A percentile compares a stretch with the other conserved stretches of the same genome.
Conservation (phyloP, 2,329 filamentous ascomycete species). For the Trichothecium sympodiale region DNA sequence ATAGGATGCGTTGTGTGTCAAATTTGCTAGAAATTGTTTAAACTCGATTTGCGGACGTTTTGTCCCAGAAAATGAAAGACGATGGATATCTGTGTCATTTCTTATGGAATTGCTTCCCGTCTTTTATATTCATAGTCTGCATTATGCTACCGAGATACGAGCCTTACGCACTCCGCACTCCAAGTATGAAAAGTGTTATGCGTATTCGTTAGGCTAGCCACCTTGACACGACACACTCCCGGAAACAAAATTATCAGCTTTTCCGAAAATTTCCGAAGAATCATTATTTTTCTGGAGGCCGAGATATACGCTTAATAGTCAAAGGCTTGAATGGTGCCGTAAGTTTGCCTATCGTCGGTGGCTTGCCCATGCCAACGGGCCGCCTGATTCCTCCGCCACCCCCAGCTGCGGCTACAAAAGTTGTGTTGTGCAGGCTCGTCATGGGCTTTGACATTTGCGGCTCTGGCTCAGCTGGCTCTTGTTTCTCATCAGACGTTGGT, state of each 20-base stretch:
- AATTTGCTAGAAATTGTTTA: background rate
- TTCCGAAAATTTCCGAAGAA: constrained; percentile 1
- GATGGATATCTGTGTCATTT: background rate
- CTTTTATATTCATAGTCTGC: background rate
- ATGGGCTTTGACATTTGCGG: constrained; percentile 20
- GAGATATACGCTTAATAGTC: constrained; percentile 32
- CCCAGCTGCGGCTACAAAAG: constrained; percentile 27
- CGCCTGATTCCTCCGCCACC: constrained; percentile 27
- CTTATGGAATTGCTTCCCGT: background rate
- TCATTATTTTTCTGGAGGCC: background rate
- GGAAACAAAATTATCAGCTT: background rate
- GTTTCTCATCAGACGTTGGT: constrained; percentile 10
- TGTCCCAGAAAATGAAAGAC: background rate
- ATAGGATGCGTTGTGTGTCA: background rate
- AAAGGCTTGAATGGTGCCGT: constrained; percentile 46
- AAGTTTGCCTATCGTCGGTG: constrained; percentile 38
- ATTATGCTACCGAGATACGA: background rate
- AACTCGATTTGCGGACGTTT: background rate
- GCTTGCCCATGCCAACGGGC: constrained; percentile 31
- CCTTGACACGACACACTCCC: background rate
- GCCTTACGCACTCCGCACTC: background rate
- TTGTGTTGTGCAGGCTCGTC: constrained; percentile 40
- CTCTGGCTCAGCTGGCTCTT: constrained; percentile 12
- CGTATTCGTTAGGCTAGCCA: background rate
- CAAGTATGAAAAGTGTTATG: background rate